Conservation (phyloP, 2,329 filamentous ascomycete genomes). For the Conoideocrella luteorostrata region DNA sequence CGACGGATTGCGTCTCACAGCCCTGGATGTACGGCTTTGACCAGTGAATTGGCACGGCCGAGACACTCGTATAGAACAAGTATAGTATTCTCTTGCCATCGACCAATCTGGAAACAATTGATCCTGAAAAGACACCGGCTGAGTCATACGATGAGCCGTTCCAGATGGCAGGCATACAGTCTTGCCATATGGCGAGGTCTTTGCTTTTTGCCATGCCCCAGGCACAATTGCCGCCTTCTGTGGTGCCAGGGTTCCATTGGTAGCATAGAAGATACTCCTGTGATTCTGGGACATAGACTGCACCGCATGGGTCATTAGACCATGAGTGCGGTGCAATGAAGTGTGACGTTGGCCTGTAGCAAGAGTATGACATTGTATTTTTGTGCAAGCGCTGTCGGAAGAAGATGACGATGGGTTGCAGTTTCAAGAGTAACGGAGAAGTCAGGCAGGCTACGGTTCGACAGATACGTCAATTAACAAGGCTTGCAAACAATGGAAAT, state of each 20-base stretch:
- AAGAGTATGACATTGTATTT: constrained; percentile 7
- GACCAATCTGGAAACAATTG: constrained; percentile 33
- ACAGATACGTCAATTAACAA: no score
- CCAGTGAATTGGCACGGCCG: constrained; percentile 38
- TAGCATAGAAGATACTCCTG: constrained; percentile 36
- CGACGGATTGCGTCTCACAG: constrained; percentile 37
- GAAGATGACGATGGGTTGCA: neutral
- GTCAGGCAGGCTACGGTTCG: no score
- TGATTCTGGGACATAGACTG: constrained; percentile 34
- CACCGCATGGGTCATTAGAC: constrained; percentile 35
- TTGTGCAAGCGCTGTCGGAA: neutral
- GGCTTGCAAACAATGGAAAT: no score
- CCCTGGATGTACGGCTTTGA: constrained; percentile 35
- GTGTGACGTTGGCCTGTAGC: constrained; percentile 18
- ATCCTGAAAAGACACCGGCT: constrained; percentile 36
- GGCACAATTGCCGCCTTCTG: constrained; percentile 19
- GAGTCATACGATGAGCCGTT: constrained; percentile 31
- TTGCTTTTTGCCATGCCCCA: constrained; percentile 29
- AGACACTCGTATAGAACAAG: constrained; percentile 36
- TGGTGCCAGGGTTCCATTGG: constrained; percentile 21
- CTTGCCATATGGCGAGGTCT: constrained; percentile 31
- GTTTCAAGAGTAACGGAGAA: no score
- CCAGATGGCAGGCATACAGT: constrained; percentile 12
- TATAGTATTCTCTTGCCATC: constrained; percentile 25
- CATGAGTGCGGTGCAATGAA: constrained; percentile 31